Percentiles rank a stretch among this genome's conserved stretches.
These are phyloP conservation scores for Candida gorgasii DNA, from an alignment of 805 yeast species.

Conservation along the genomic window DNA sequence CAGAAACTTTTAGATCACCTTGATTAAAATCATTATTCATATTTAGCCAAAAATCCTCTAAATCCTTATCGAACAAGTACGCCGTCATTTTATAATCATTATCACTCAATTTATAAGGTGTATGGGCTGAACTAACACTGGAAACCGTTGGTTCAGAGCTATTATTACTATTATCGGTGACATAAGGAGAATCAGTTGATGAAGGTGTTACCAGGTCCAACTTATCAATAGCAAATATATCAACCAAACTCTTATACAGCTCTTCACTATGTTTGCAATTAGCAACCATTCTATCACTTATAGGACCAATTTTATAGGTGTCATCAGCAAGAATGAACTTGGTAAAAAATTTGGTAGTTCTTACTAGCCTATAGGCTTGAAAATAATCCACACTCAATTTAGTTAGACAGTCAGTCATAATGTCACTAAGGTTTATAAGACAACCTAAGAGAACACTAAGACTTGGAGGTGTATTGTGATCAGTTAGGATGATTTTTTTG, in stretches of 20 bases:
- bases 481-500: neutral
- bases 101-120: neutral
- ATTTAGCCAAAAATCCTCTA: conserved; percentile 8
- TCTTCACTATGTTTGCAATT: neutral
- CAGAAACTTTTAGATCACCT: neutral
- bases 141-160: neutral
- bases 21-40: conserved; percentile 3
- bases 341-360: conserved; percentile 6
- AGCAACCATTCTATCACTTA: neutral
- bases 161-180: neutral
- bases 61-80: conserved; percentile 7
- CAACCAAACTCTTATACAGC: neutral
- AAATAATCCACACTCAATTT: neutral
- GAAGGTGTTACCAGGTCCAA: neutral
- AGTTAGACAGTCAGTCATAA: neutral
- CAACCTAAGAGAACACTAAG: neutral
- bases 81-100: conserved; percentile 1
- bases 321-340: conserved; percentile 4
- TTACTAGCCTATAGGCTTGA: conserved; percentile 2
- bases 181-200: conserved; percentile 1
- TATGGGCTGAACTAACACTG: too few relatives aligned
- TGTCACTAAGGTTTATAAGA: neutral
- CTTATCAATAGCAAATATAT: neutral
- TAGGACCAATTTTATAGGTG: conserved; percentile 2
- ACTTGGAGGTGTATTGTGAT: neutral